Percentiles rank a stretch among this genome's conserved stretches.
Evolutionary conservation across 176 grass and related monocot genomes (phyloP).

Genomic region (Lolium rigidum): DNA sequence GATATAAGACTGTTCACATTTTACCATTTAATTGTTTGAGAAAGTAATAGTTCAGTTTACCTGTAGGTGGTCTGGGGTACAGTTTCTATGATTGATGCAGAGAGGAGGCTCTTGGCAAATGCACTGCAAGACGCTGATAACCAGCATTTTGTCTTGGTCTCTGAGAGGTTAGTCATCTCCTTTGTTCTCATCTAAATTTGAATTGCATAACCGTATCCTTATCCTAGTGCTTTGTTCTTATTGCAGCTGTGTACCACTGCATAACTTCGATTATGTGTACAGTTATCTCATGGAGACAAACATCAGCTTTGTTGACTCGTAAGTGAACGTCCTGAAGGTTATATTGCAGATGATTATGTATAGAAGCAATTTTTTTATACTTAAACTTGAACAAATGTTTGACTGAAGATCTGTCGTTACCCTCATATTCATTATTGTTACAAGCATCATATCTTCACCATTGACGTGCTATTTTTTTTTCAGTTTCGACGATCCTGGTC

Average conservation of each 20-base stretch:
- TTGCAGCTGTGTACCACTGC: conserved; percentile 91
- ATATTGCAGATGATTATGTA: conserved; percentile 22
- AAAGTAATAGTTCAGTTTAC: conserved; percentile 28
- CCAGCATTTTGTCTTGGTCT: conserved; percentile 95
- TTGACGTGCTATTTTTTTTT: conserved; percentile 37
- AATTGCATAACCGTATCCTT: not conserved
- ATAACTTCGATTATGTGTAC: conserved; percentile 99
- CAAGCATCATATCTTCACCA: not conserved
- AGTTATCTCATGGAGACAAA: conserved; percentile 96
- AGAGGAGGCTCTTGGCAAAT: conserved; percentile 92
- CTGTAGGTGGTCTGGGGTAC: conserved; percentile 89
- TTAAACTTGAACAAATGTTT: conserved; percentile 27
- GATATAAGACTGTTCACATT: not conserved
- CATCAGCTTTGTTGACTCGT: conserved; percentile 99
- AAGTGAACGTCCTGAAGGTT: conserved; percentile 36
- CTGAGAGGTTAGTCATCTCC: conserved; percentile 75
- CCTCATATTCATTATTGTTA: not conserved
- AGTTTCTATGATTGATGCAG: conserved; percentile 96
- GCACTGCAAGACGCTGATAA: conserved; percentile 93
- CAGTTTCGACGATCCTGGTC: conserved; percentile 98
- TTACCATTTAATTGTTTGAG: conserved; percentile 17
- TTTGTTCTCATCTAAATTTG: conserved; percentile 28
- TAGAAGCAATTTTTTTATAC: not conserved
- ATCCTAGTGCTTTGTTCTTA: conserved; percentile 40
- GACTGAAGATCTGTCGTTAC: not conserved